These are phyloP conservation scores for Volvariella volvacea DNA, from an alignment of 1,284 basidiomycete species.

Conservation along the genomic window DNA sequence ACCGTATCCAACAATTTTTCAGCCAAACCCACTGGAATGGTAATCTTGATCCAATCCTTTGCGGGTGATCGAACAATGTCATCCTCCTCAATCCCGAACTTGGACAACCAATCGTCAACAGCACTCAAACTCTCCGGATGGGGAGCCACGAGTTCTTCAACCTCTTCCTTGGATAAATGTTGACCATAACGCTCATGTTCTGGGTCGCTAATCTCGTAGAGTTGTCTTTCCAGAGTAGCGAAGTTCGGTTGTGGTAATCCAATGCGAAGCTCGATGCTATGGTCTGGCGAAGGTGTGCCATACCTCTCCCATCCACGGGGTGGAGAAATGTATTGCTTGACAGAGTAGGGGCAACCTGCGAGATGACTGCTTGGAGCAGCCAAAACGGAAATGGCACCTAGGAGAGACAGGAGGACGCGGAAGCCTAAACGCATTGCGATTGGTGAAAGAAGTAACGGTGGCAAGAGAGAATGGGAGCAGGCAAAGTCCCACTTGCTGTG, in stretches of 20 bases:
- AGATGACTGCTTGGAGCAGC: slow-evolving; percentile 2
- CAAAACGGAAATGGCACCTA: neutral
- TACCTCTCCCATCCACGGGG: slow-evolving; percentile 48
- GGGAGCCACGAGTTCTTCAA: slow-evolving; percentile 55
- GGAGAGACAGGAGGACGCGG: neutral
- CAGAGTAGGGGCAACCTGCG: slow-evolving; percentile 1
- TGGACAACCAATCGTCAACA: slow-evolving; percentile 60
- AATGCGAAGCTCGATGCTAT: slow-evolving; percentile 52
- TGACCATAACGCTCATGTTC: slow-evolving; percentile 57
- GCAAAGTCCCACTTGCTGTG: too few relatives aligned
- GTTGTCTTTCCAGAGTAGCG: slow-evolving; percentile 46
- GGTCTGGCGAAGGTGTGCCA: slow-evolving; percentile 36
- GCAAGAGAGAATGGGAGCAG: too few relatives aligned
- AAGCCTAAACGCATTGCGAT: too few relatives aligned
- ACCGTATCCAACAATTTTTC: slow-evolving; percentile 69
- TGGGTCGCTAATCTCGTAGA: slow-evolving; percentile 65
- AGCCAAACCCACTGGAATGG: slow-evolving; percentile 50
- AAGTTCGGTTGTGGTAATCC: slow-evolving; percentile 65
- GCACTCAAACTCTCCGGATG: slow-evolving; percentile 41
- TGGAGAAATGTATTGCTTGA: slow-evolving; percentile 28
- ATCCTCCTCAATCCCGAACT: slow-evolving; percentile 43
- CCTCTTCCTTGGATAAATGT: slow-evolving; percentile 59
- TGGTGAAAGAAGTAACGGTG: too few relatives aligned
- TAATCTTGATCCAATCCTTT: slow-evolving; percentile 62
- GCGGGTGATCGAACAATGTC: slow-evolving; percentile 50